Evolutionary conservation across 805 yeast genomes (phyloP).

Genomic region (Metschnikowia kofuensis): DNA sequence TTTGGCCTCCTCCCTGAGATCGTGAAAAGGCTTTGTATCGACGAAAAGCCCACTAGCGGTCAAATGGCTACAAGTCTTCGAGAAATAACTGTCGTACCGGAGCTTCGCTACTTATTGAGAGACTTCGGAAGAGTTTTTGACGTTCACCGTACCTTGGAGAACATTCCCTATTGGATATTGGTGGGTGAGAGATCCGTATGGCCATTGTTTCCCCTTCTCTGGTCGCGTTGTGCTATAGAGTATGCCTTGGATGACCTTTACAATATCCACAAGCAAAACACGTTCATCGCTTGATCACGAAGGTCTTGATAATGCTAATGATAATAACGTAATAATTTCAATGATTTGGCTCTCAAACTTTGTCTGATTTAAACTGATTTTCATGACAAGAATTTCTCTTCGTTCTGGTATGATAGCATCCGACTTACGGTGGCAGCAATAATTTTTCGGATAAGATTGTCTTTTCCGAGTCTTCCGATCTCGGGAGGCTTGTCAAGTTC

Average conservation of each 20-base stretch:
- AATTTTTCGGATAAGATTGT: no score
- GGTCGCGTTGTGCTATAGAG: conserved; percentile 89
- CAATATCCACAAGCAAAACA: conserved; percentile 36
- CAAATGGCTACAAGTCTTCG: conserved; percentile 57
- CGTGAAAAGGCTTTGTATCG: conserved; percentile 74
- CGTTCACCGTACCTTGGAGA: conserved; percentile 63
- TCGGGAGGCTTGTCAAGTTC: no score
- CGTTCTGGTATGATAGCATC: no score
- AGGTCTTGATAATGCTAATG: no score
- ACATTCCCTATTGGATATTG: conserved; percentile 82
- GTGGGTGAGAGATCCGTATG: conserved; percentile 93
- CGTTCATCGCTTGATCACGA: conserved; percentile 3
- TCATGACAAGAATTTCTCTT: no score
- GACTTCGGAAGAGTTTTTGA: conserved; percentile 79
- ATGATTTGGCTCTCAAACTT: no score
- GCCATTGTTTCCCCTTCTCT: conserved; percentile 81
- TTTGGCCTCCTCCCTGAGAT: conserved; percentile 70
- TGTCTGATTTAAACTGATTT: no score
- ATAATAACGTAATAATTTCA: no score
- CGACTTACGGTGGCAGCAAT: no score
- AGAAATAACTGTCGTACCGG: conserved; percentile 90
- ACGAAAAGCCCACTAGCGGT: conserved; percentile 74
- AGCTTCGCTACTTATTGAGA: conserved; percentile 61
- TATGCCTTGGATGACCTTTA: conserved; percentile 79
- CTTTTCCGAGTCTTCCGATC: no score